Base-by-base conservation (phyloP, 805 yeast species). In the Helenozyma rhizophorensis region DNA sequence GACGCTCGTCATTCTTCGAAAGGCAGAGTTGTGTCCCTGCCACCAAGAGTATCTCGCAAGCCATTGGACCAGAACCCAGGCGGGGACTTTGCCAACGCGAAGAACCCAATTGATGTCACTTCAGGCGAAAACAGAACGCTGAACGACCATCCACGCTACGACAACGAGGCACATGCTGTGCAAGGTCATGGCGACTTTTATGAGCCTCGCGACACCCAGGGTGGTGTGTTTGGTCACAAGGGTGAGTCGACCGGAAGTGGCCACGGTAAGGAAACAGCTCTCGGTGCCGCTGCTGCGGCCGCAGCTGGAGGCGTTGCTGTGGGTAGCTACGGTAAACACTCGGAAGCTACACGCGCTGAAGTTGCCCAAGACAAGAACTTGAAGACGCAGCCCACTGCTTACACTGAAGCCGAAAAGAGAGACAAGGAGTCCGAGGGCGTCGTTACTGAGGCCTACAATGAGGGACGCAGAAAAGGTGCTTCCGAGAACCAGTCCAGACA, bases 141-240 rank as follows among this genome's bases (percentile, higher is more conserved):
- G 11, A 59, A 60, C 39, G 27, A 26, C n/a, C 34, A 47, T 16
- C 64, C 62, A 3, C 33, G 35, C 4, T 62, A 60, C 41, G 52
- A 49, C 17, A 50, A 59, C 35, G 60, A 54, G 26, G 63, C 67
- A 17, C 40, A 36, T 22, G 44, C 45, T 11, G 44, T 35, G 8
- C 34, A 49, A 22, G 68, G 67, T 19, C 40, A 47, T 9, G 68
- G 68, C 9, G 42, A 44, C 30, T 62, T 51, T 37, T 62, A 47
- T 36, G 57, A 60, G 30, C 66, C 68, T 9, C 48, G 41, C 37
- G 66, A 60, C 40, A 59, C 66, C 21, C 65, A 60, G 39, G 63
- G 62, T 16, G 62, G 64, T 14, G 36, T 47, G 28, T 54, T 53
- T 34, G 31, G 24, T 11, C 25, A 23, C 12, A 22, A 27, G 7